phyloP scores from a whole-genome alignment of 2,329 filamentous ascomycete genomes.

The Ceratocystis ficicola region DNA sequence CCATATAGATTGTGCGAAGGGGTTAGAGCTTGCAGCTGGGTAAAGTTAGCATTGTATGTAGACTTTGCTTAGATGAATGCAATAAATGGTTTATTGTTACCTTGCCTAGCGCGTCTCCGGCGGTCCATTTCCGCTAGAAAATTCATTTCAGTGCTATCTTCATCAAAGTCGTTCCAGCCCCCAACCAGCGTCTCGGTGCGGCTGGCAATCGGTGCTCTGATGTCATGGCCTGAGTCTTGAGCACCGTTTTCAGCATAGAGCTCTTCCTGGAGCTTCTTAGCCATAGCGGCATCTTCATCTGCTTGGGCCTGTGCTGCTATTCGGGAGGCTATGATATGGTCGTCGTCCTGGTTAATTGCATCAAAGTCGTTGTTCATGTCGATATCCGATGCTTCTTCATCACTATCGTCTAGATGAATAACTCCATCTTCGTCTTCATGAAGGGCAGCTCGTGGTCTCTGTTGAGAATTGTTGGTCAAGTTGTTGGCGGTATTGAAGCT shows the following conservation, averaged over 20 bases:
- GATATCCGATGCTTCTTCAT: constrained; percentile 24
- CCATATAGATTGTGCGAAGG: constrained; percentile 34
- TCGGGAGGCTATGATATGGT: constrained; percentile 32
- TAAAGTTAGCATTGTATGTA: constrained; percentile 5
- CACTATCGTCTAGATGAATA: constrained; percentile 53
- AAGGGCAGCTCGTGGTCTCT: constrained; percentile 24
- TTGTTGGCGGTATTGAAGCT: constrained; percentile 32
- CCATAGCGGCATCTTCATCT: constrained; percentile 90
- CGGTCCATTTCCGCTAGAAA: constrained; percentile 17
- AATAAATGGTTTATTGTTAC: constrained; percentile 3
- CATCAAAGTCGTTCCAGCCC: constrained; percentile 13
- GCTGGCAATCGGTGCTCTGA: constrained; percentile 80
- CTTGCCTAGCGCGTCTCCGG: constrained; percentile 16
- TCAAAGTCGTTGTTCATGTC: constrained; percentile 28
- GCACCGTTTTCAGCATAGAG: constrained; percentile 52
- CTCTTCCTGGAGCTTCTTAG: constrained; percentile 80
- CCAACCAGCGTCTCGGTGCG: constrained; percentile 86
- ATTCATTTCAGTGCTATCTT: constrained; percentile 5
- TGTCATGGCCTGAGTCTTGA: constrained; percentile 41
- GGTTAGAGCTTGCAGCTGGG: constrained; percentile 26
- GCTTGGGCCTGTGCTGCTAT: constrained; percentile 43
- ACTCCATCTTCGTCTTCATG: constrained; percentile 32
- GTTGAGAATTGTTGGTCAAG: constrained; percentile 28
- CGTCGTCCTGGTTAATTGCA: constrained; percentile 28
- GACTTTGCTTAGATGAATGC: neutral